Conservation (phyloP, 768 basidiomycete genomes). For the Dictyophora rubrovolvata region DNA sequence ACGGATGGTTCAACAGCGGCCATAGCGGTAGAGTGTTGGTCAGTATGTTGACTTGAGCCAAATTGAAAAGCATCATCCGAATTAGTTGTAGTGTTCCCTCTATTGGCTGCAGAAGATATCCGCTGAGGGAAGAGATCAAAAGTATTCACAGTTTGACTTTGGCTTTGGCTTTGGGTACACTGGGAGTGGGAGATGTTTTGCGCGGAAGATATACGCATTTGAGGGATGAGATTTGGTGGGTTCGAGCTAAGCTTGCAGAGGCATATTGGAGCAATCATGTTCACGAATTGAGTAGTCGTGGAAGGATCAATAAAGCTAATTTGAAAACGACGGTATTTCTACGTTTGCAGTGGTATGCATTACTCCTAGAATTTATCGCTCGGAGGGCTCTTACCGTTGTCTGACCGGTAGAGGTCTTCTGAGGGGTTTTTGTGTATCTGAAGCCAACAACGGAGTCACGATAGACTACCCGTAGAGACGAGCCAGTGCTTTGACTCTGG, state of each 20-base stretch:
- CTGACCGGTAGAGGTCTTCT: neutral
- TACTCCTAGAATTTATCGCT: neutral
- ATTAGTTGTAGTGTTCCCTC: neutral
- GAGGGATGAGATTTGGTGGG: neutral
- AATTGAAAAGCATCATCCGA: neutral
- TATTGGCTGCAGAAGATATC: neutral
- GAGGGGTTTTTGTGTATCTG: neutral
- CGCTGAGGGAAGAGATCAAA: neutral
- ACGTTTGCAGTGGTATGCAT: neutral
- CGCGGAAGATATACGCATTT: neutral
- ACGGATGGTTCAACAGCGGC: neutral
- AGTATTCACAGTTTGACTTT: neutral
- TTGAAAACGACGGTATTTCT: constrained; percentile 8
- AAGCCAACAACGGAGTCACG: constrained; percentile 8
- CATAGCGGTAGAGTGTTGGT: neutral
- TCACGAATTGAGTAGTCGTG: neutral
- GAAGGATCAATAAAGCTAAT: constrained; percentile 4
- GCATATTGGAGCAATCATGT: constrained; percentile 2
- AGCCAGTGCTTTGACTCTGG: neutral
- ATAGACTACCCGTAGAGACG: constrained; percentile 4
- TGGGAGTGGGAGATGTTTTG: neutral
- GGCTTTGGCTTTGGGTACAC: neutral
- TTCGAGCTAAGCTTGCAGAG: constrained; percentile 1
- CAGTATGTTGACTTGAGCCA: neutral
- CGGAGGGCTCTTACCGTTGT: neutral